phyloP scores from a whole-genome alignment of 148 eudicot species.

The Hydrangea macrophylla region DNA sequence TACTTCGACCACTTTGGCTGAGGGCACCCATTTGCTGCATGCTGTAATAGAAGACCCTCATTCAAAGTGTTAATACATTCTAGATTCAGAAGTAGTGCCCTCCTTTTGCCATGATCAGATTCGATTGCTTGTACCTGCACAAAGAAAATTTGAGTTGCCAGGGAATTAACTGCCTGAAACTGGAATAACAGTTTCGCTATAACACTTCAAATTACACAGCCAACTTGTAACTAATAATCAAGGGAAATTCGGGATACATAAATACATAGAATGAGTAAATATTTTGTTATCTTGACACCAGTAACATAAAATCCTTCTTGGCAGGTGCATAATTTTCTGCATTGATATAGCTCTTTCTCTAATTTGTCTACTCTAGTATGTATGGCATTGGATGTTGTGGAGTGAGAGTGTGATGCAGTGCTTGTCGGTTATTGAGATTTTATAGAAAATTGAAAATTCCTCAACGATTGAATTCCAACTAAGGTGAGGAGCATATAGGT shows the following conservation, averaged over 20 bases:
- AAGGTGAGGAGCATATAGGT: no score
- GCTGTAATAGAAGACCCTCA: slow-evolving; percentile 76
- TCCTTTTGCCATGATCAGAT: slow-evolving; percentile 50
- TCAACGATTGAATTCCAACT: no score
- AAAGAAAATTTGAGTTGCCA: slow-evolving; percentile 9
- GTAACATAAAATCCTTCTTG: background rate
- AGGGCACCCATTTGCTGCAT: slow-evolving; percentile 68
- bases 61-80: slow-evolving; percentile 86
- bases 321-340: background rate
- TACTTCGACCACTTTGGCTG: slow-evolving; percentile 85
- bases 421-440: no score
- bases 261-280: background rate
- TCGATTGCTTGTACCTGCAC: slow-evolving; percentile 74
- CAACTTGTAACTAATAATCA: background rate
- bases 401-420: no score
- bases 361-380: no score
- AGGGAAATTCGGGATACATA: background rate
- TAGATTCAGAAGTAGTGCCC: slow-evolving; percentile 58
- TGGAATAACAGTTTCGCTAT: background rate
- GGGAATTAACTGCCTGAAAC: background rate
- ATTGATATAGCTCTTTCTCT: background rate
- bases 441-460: no score
- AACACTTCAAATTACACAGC: background rate
- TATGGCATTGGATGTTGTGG: no score
- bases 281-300: background rate